Base-by-base conservation (phyloP, 371 early-diverging fungal species). In the Mucor velutinosus region DNA sequence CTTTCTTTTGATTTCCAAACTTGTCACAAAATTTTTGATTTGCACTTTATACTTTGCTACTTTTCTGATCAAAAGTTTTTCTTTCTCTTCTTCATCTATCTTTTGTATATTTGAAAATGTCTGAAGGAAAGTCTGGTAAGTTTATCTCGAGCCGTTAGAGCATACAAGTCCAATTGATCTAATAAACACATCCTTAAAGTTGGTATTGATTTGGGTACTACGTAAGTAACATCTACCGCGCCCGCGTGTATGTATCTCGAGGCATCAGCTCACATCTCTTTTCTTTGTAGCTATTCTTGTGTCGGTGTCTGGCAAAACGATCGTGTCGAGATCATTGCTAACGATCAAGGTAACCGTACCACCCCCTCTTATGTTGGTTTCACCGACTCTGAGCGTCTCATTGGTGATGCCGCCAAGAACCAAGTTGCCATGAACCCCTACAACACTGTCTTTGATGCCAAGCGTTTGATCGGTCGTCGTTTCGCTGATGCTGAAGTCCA, bases 161-260 rank as follows among this genome's bases (percentile, higher is more conserved):
- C 8, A 45, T 7, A 5, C 45, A 1, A 45, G 45, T n/a, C 19
- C 45, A 45, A 45, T 45, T 45, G 45, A 45, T n/a, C 45, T 45
- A 45, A 43, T n/a, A 33, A 45, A 37, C 37, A 14, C 15, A 37
- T 14, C 11, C 37, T 17, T 45, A 17, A 7, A 51, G 51, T 94
- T 82, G 94, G 94, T 87, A 94, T 94, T 83, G 98, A 99, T 91
- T 90, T 99, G 83, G 99, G 99, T 83, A 99, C 99, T 79, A 99
- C 99, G 80, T 99, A 99, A 93, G 97, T 96, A 14, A 51, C 21
- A 51, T 65, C 95, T 95, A 80, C 93, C n/a, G 80, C 25, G 58
- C 2, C 1, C 11, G 45, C 7, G 35, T 10, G 35, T n/a, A 57
- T 17, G 60, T 58, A 15, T 47, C n/a, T 14, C 37, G 41, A 41